Base-by-base conservation (phyloP, 352 stramenopile species). In the Phytophthora idaei region DNA sequence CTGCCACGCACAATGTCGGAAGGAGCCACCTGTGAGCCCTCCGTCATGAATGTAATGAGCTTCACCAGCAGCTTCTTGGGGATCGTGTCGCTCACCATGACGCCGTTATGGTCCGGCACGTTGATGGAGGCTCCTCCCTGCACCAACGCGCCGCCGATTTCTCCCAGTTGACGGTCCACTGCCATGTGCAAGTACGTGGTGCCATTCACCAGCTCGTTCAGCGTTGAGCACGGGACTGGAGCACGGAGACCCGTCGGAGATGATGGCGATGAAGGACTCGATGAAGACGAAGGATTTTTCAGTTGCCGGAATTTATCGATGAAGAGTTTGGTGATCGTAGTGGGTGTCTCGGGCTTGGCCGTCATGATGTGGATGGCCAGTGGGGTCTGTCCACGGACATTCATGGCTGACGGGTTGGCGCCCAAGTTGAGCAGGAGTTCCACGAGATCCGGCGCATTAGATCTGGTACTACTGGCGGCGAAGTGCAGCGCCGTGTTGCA, bases 141-240 rank as follows among this genome's bases (percentile, higher is more conserved):
- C 52, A 95, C 81, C 34, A 95, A 71, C 46, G 85, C 80, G 25
- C 80, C 64, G 1, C 74, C 84, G 17, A 94, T 92, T 50, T 92
- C 84, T 7, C 84, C 70, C 54, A 92, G 54, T 47, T 82, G 77
- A 54, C 74, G 80, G 50, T 92, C 85, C 28, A 91, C 73, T 5
- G 86, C 84, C 85, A 95, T 90, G 69, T 95, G 87, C 53, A 95
- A 67, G 59, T 94, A 95, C 64, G 87, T 95, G 45, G 80, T 88
- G 61, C 81, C 86, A 52, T 90, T 90, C 47, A 90, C 61, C 7
- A 92, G 76, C 41, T 88, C 76, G 54, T 94, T 92, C 21, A 94
- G 65, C 29, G 77, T 48, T 29, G 76, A 37, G 37, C 64, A 74
- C 0, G 66, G 42, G 36, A 45, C 46, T 3, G 52, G n/a, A 12